Evolutionary conservation across 1,284 basidiomycete genomes (phyloP).

Genomic region (Ganoderma multipileum): DNA sequence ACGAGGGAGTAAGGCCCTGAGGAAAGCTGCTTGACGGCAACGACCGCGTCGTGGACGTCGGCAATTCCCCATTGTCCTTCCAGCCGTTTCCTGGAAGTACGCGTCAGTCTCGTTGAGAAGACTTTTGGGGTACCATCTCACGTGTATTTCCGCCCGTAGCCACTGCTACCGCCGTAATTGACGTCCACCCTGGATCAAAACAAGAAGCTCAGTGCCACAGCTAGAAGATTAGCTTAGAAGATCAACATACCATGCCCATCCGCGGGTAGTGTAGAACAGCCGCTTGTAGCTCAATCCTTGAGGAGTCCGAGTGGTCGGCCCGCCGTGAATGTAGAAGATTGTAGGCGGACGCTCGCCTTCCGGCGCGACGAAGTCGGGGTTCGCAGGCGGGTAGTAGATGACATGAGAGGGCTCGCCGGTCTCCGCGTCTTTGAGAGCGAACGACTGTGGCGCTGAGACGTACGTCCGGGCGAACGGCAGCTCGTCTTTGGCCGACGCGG

Average conservation of each 20-base stretch:
- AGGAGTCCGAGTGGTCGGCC: conserved; percentile 58
- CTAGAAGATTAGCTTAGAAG: background rate
- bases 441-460: conserved; percentile 54
- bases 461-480: conserved; percentile 38
- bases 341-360: conserved; percentile 68
- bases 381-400: conserved; percentile 67
- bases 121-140: conserved; percentile 30
- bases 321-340: conserved; percentile 69
- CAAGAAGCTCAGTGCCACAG: background rate
- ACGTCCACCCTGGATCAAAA: conserved; percentile 60
- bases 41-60: conserved; percentile 68
- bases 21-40: conserved; percentile 56
- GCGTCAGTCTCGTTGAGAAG: background rate
- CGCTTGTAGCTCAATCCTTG: conserved; percentile 58
- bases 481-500: conserved; percentile 31
- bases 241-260: conserved; percentile 61
- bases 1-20: conserved; percentile 50
- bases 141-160: conserved; percentile 67
- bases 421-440: conserved; percentile 47
- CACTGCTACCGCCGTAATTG: conserved; percentile 74
- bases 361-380: conserved; percentile 59
- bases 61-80: conserved; percentile 70
- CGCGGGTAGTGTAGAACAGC: conserved; percentile 73
- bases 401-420: conserved; percentile 56
- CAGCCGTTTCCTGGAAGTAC: conserved; percentile 55